Conservation (phyloP, 2,329 filamentous ascomycete species). For the Penicillium sp. region DNA sequence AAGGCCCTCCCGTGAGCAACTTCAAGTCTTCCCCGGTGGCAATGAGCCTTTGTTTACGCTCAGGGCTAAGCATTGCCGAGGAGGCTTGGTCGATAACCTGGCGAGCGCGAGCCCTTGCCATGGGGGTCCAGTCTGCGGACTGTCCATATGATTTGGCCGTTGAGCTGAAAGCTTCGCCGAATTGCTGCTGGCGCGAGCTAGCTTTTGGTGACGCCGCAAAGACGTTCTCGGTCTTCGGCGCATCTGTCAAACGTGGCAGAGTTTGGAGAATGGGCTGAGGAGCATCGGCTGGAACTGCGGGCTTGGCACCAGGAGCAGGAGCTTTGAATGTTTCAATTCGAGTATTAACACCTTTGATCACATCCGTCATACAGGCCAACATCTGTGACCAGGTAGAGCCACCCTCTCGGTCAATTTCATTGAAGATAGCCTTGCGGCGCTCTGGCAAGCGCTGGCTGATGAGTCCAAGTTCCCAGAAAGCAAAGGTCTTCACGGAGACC, state of each 20-base stretch:
- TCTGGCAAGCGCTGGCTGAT: constrained; percentile 72
- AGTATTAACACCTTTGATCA: constrained; percentile 64
- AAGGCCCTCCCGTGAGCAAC: constrained; percentile 30
- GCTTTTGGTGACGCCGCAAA: constrained; percentile 43
- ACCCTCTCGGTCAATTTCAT: constrained; percentile 79
- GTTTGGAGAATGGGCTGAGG: constrained; percentile 40
- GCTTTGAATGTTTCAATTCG: constrained; percentile 65
- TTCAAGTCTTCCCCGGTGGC: constrained; percentile 39
- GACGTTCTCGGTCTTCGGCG: constrained; percentile 50
- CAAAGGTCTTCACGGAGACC: constrained; percentile 72
- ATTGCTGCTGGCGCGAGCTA: constrained; percentile 34
- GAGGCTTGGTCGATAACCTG: constrained; percentile 41
- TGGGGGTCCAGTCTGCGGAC: constrained; percentile 44
- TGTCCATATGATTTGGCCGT: constrained; percentile 48
- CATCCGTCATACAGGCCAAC: constrained; percentile 64
- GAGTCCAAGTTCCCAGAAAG: constrained; percentile 83
- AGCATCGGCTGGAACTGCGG: constrained; percentile 44
- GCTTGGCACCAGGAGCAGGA: constrained; percentile 33
- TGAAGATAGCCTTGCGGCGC: constrained; percentile 78
- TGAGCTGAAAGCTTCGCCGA: constrained; percentile 44
- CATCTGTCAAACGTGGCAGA: constrained; percentile 51
- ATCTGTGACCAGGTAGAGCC: constrained; percentile 81
- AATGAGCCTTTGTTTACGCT: constrained; percentile 39
- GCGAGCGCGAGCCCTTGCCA: constrained; percentile 37
- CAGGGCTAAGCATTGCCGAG: constrained; percentile 39